Conservation (phyloP, 2,329 filamentous ascomycete genomes). For the Claviceps sp. region DNA sequence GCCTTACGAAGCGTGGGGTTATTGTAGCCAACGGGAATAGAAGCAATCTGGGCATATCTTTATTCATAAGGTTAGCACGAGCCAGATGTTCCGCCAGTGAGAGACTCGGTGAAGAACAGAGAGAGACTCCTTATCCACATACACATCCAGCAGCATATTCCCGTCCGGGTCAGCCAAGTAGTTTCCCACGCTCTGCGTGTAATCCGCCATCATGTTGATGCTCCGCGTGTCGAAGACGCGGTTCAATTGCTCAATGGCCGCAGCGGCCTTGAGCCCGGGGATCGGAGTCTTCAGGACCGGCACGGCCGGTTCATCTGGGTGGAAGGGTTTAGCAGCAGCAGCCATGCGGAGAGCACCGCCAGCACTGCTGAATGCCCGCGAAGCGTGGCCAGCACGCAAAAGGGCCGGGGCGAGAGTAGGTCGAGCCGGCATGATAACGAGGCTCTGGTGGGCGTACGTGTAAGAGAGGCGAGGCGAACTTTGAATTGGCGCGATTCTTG, state of each 20-base stretch:
- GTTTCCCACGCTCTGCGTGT: conserved; percentile 63
- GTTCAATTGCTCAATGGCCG: conserved; percentile 55
- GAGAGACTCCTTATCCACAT: conserved; percentile 16
- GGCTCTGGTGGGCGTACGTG: no score
- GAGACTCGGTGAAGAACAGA: background rate
- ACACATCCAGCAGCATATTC: conserved; percentile 61
- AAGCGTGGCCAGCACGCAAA: conserved; percentile 2
- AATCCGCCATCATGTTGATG: conserved; percentile 72
- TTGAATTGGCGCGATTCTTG: no score
- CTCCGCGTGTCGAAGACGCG: conserved; percentile 76
- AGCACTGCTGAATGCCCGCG: conserved; percentile 6
- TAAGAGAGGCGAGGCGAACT: no score
- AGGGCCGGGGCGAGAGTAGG: background rate
- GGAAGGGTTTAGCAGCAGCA: conserved; percentile 25
- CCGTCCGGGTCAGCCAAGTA: conserved; percentile 65
- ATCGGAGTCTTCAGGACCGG: conserved; percentile 47
- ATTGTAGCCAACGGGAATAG: conserved; percentile 86
- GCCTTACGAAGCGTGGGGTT: conserved; percentile 62
- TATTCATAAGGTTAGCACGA: background rate
- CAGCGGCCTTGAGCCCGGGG: conserved; percentile 62
- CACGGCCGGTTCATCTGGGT: conserved; percentile 35
- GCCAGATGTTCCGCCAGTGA: no score
- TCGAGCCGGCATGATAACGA: conserved; percentile 1
- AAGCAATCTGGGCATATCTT: conserved; percentile 82
- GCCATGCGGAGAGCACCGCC: conserved; percentile 13